Evolutionary conservation across 2,329 filamentous ascomycete genomes (phyloP).

Genomic region (Botrytis fragariae): DNA sequence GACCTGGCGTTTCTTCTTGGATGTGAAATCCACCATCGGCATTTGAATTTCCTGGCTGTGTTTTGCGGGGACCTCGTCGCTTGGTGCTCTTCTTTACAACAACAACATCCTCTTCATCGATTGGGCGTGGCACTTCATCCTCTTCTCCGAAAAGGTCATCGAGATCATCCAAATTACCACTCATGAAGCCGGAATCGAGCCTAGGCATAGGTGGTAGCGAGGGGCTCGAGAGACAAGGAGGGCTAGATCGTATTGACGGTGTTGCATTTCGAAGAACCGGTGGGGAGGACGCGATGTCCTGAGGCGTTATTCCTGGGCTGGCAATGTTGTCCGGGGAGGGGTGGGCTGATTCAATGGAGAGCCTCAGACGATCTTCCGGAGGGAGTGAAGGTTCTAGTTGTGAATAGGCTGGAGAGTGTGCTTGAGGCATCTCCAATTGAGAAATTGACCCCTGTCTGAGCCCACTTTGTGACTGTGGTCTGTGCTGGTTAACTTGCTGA

Average conservation of each 20-base stretch:
- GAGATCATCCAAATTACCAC: conserved; percentile 55
- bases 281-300: conserved; percentile 85
- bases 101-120: conserved; percentile 41
- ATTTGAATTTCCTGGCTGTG: conserved; percentile 23
- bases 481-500: conserved; percentile 35
- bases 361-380: conserved; percentile 36
- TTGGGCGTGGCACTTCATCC: conserved; percentile 37
- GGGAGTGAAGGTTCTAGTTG: conserved; percentile 36
- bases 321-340: conserved; percentile 48
- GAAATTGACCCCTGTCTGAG: conserved; percentile 62
- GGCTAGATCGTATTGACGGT: conserved; percentile 71
- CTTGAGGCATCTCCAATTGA: conserved; percentile 39
- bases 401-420: conserved; percentile 44
- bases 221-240: conserved; percentile 64
- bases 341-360: conserved; percentile 45
- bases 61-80: conserved; percentile 24
- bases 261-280: conserved; percentile 68
- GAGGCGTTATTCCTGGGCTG: conserved; percentile 66
- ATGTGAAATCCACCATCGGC: conserved; percentile 36
- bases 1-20: conserved; percentile 41
- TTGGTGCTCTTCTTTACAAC: conserved; percentile 38
- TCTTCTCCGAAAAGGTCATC: conserved; percentile 59
- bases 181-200: conserved; percentile 80
- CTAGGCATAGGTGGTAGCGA: conserved; percentile 56
- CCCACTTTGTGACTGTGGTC: conserved; percentile 44